These are phyloP conservation scores for Botrytis fabae DNA, from an alignment of 2,329 filamentous ascomycete genomes.

Conservation along the genomic window DNA sequence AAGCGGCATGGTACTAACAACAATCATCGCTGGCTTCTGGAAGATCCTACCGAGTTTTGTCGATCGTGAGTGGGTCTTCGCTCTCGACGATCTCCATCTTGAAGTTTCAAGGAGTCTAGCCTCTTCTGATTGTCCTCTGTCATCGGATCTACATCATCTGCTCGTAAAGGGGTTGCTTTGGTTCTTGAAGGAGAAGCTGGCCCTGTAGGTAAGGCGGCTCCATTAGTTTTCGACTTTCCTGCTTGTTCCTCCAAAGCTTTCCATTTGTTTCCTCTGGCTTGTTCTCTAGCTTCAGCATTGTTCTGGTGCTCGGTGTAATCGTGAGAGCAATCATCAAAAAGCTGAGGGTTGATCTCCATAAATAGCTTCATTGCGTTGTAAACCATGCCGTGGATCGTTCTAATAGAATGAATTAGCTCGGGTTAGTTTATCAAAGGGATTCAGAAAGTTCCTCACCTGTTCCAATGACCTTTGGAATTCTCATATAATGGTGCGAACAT, in stretches of 20 bases:
- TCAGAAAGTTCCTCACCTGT: conserved; percentile 56
- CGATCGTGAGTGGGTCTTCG: conserved; percentile 59
- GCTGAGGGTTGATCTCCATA: conserved; percentile 98
- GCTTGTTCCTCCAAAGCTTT: conserved; percentile 81
- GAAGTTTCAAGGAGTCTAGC: conserved; percentile 84
- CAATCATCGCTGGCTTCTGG: conserved; percentile 43
- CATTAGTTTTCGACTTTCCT: conserved; percentile 60
- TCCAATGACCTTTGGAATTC: conserved; percentile 99
- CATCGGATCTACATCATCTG: conserved; percentile 76
- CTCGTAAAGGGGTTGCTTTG: conserved; percentile 50
- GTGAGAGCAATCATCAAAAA: conserved; percentile 98
- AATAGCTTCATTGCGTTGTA: conserved; percentile 99
- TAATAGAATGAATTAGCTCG: conserved; percentile 47
- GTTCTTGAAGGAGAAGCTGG: conserved; percentile 41
- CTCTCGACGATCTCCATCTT: conserved; percentile 70
- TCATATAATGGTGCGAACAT: conserved; percentile 99
- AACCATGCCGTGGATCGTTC: conserved; percentile 99
- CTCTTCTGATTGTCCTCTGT: conserved; percentile 84
- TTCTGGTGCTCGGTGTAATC: conserved; percentile 98
- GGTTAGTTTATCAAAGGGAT: conserved; percentile 1
- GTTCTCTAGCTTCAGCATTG: conserved; percentile 80
- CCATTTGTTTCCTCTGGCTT: conserved; percentile 83
- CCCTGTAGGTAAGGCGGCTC: conserved; percentile 43
- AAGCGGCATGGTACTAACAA: conserved; percentile 36
- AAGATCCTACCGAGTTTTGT: conserved; percentile 56